A percentile compares a stretch with the other conserved stretches of the same genome.
Evolutionary conservation across 192 early-diverging fungal species (phyloP).

Genomic region (Backusella liffmaniae): DNA sequence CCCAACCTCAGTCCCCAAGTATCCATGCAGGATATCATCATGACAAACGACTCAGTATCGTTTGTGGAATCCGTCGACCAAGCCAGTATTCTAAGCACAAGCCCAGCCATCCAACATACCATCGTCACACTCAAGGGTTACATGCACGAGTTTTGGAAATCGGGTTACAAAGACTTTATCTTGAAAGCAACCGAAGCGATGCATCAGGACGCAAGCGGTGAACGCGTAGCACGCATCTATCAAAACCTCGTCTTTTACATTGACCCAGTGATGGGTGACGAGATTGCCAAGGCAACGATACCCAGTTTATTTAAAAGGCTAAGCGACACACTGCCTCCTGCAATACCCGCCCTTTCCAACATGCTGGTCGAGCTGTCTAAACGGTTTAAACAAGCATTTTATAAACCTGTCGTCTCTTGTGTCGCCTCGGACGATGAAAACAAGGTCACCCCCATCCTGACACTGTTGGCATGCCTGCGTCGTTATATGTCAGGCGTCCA

Average conservation of each 20-base stretch:
- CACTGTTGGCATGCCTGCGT: constrained; percentile 41
- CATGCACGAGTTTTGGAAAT: constrained; percentile 31
- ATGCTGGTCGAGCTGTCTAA: constrained; percentile 41
- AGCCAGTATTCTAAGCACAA: not conserved
- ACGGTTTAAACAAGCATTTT: constrained; percentile 39
- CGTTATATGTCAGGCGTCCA: constrained; percentile 48
- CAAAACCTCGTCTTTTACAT: constrained; percentile 24
- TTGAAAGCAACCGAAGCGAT: constrained; percentile 14
- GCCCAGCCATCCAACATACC: not conserved
- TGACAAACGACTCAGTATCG: not conserved
- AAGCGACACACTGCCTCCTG: constrained; percentile 31
- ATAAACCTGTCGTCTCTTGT: constrained; percentile 53
- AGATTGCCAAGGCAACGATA: constrained; percentile 44
- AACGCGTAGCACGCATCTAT: constrained; percentile 15
- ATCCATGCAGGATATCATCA: constrained; percentile 4
- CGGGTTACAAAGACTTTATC: constrained; percentile 28
- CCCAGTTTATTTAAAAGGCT: constrained; percentile 48
- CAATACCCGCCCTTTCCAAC: constrained; percentile 35
- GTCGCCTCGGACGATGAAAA: constrained; percentile 48
- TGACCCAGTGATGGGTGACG: constrained; percentile 28
- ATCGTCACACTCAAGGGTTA: constrained; percentile 13
- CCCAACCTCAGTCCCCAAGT: constrained; percentile 10
- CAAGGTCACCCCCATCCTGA: constrained; percentile 41
- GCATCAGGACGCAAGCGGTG: constrained; percentile 18
- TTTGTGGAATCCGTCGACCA: not conserved